Base-by-base conservation (phyloP, 2,329 filamentous ascomycete genomes). In the Talaromyces sp. region DNA sequence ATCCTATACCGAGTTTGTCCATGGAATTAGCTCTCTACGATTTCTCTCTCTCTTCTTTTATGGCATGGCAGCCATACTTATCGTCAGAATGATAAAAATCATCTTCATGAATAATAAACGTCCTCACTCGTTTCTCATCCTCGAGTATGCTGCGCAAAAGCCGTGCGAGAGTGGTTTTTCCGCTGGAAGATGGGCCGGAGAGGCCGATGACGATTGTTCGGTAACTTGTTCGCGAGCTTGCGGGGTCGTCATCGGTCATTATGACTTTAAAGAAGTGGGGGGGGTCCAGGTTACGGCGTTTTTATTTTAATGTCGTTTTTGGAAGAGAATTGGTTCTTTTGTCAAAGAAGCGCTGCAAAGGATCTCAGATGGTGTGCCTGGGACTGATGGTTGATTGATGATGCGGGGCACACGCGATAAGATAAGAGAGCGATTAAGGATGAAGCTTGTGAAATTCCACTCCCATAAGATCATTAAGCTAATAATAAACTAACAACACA, bases 91-190 rank as follows among this genome's bases (percentile, higher is more conserved):
- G 87, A 78, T 96, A 99, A 73, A 98, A 99, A 75, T 99, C 95
- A 78, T 99, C 95, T 73, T 96, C 87, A 73, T 99, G 95, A 24
- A 99, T 82, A 69, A 98, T 90, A 70, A 92, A 93, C 0, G 75
- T 70, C 5, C 66, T 68, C 9, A 75, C 29, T 17, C 55, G 60
- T 21, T 58, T 56, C 6, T 63, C 60, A 67, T 69, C 65, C 9
- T 87, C 87, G 69, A 97, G 92, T 65, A 96, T 87, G 71, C 90
- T 86, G 61, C 91, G 87, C 19, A 99, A 81, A 13, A 97, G 82
- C 2, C 93, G 86, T 21, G 92, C 90, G 14, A 99, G 84, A 2
- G 95, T 98, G 2, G 95, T 98, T 80, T 99, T 99, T 62, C 95
- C 95, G 68, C 90, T 93, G 3, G 90, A 96, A 1, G 93, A 97